A percentile compares a stretch with the other conserved stretches of the same genome.
Evolutionary conservation across 306 rosid species (phyloP).

Genomic region (Cucurbita argyrosperma): DNA sequence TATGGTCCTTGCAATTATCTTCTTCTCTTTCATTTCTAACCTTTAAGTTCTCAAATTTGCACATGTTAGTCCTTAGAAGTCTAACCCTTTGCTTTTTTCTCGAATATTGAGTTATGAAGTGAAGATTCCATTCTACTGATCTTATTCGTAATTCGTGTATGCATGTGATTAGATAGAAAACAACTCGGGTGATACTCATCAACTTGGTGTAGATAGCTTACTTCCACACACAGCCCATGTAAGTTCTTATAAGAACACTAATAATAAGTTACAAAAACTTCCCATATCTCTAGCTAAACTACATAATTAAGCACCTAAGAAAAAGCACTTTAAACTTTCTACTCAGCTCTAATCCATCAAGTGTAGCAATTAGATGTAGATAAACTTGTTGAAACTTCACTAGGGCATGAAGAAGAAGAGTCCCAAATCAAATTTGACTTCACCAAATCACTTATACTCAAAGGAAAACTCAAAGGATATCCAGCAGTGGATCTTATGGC

Average conservation of each 20-base stretch:
- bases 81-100: neutral
- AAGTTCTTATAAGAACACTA: neutral
- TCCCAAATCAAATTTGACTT: slow-evolving; percentile 1
- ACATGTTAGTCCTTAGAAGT: neutral
- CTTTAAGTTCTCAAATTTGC: no score
- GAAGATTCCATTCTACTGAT: no score
- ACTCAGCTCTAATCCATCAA: neutral
- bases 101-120: no score
- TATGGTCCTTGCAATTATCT: neutral
- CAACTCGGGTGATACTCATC: neutral
- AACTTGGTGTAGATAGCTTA: neutral
- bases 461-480: neutral
- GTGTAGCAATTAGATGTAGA: slow-evolving; percentile 4
- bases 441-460: neutral
- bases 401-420: slow-evolving; percentile 8
- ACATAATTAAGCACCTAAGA: neutral
- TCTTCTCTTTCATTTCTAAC: neutral
- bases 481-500: neutral
- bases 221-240: neutral
- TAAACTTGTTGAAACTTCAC: slow-evolving; percentile 3
- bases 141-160: neutral
- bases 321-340: neutral
- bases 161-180: neutral
- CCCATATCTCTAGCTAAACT: neutral
- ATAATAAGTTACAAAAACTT: neutral